Evolutionary conservation across 306 rosid species (phyloP).

Genomic region (Fragaria nilgerrensis): DNA sequence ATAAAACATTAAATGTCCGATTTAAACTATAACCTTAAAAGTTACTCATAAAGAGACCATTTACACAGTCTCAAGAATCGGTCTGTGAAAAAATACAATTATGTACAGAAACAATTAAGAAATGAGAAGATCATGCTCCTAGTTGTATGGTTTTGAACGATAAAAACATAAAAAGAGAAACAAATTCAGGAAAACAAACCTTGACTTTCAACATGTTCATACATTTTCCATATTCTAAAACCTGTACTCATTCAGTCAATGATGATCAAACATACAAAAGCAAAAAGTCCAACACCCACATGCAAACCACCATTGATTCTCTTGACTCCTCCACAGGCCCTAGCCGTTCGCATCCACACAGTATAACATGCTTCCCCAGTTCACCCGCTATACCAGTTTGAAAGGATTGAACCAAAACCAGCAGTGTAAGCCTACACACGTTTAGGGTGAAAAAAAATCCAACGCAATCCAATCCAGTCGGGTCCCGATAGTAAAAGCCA

Average conservation of each 20-base stretch:
- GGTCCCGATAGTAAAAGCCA: slow-evolving; percentile 31
- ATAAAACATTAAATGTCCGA: too few species aligned
- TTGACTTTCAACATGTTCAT: slow-evolving; percentile 27
- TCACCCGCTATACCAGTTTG: slow-evolving; percentile 42
- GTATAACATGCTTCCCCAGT: neutral
- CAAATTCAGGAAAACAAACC: neutral
- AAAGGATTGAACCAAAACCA: slow-evolving; percentile 30
- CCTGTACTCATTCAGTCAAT: slow-evolving; percentile 15
- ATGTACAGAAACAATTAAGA: neutral
- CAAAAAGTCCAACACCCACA: slow-evolving; percentile 49
- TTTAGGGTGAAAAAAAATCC: neutral
- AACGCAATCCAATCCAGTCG: slow-evolving; percentile 21
- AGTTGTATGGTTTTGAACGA: neutral
- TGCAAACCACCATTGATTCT: slow-evolving; percentile 45
- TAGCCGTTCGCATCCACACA: slow-evolving; percentile 18
- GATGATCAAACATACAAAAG: slow-evolving; percentile 30
- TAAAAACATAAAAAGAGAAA: neutral
- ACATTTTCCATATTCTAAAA: slow-evolving; percentile 5
- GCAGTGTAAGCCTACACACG: slow-evolving; percentile 13
- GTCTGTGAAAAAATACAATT: neutral
- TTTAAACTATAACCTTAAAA: too few species aligned
- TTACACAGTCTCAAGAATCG: too few species aligned
- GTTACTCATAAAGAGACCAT: too few species aligned
- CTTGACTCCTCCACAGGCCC: slow-evolving; percentile 20
- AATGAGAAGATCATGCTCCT: neutral